Evolutionary conservation across 106 monocot genomes (phyloP), one percentile per base, ranked within the genome.

Genomic region (Acorus gramineus): DNA sequence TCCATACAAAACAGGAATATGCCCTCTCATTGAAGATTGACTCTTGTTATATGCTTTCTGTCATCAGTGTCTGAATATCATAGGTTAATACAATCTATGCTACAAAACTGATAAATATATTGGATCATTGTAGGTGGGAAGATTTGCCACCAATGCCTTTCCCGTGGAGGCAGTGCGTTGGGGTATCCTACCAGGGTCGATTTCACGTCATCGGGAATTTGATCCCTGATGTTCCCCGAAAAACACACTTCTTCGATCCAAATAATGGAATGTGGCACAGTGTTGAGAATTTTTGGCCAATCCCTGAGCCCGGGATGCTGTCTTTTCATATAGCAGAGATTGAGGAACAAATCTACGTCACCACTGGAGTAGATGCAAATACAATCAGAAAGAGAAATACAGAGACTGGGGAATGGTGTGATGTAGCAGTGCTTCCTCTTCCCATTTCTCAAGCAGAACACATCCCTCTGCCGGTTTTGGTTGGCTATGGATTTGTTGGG

Each of bases 91-190:
- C 1, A 28, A 28, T 28, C 28, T 28, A 28, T 28, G 1, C 28
- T 28, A 28, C 28, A 28, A 28, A 28, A 28, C 28, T 28, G 28
- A 28, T 28, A 28, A 28, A 28, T 28, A 28, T 28, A 28, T 28
- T 28, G 28, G 28, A 28, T 28, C 44, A 49, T 42, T 48, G 49
- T 66, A 80, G 80, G 55, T 84, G 84, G 84, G 74, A 77, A 12
- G 64, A 70, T 52, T 65, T 84, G 52, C 84, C 84, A 13, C 68
- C 71, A 49, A 77, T 84, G 84, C 84, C 84, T 11, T 60, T 60
- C 46, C 53, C 77, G 13, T 54, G 80, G 6, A 4, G 62, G 4
- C 51, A 63, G 5, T 77, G 80, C 70, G 61, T 73, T 47, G 53
- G 80, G 9, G 8, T 84, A 46, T 66, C 84, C 49, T 42, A 67